phyloP scores from a whole-genome alignment of 2,329 filamentous ascomycete genomes.

The Ceratocystis diversiconidia region DNA sequence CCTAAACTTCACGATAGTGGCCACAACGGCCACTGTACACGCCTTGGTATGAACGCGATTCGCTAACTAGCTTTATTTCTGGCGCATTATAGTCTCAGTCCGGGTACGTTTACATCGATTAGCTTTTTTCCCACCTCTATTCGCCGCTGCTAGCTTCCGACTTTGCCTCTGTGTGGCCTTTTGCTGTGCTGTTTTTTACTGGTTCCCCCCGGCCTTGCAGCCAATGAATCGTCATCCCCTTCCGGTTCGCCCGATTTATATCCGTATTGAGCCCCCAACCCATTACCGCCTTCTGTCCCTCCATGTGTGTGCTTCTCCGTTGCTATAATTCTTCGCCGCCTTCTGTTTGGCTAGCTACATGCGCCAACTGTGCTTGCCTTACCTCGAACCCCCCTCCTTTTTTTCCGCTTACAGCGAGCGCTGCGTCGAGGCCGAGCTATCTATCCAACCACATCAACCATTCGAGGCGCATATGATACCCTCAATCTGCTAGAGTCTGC shows the following conservation, averaged over 20 bases:
- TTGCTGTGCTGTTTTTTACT: slow-evolving; percentile 7
- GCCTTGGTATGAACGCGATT: not conserved
- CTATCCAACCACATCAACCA: not conserved
- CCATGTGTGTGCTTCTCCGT: not conserved
- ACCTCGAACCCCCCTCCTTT: not conserved
- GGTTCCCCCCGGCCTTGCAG: not conserved
- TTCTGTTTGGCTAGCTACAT: not conserved
- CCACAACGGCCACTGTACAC: not conserved
- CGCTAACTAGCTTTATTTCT: slow-evolving; percentile 19
- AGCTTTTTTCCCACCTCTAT: not conserved
- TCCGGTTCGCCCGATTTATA: not conserved
- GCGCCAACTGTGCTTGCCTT: not conserved
- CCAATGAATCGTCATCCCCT: not conserved
- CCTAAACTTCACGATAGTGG: not conserved
- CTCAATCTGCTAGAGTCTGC: not conserved
- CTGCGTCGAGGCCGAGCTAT: not conserved
- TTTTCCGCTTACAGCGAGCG: not conserved
- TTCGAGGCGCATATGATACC: not conserved
- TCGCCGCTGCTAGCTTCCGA: not conserved
- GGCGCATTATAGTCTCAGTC: slow-evolving; percentile 45
- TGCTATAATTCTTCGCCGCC: not conserved
- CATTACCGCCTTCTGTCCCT: not conserved
- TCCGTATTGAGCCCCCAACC: not conserved
- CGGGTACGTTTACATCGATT: slow-evolving; percentile 38
- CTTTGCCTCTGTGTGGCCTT: not conserved